phyloP scores from a whole-genome alignment of 331 rosid species.

The Malus hybrid region DNA sequence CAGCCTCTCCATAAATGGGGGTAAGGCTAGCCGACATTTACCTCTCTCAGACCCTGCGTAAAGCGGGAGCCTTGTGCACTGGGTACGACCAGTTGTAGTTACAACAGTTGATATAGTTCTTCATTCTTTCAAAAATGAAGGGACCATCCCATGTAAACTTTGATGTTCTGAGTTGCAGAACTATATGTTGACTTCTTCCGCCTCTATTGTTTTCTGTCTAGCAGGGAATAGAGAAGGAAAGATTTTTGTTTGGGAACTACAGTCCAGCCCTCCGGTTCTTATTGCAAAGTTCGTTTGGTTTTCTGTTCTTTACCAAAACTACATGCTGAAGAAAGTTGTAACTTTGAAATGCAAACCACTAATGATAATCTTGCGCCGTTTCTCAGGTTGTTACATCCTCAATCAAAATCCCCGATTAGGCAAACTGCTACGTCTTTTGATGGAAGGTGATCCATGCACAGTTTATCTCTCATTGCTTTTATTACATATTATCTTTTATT shows the following conservation, averaged over 20 bases:
- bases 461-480: background rate
- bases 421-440: constrained; percentile 90
- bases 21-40: too few relatives aligned
- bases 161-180: background rate
- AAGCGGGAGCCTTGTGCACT: too few relatives aligned
- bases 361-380: constrained; percentile 8
- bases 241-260: constrained; percentile 89
- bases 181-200: background rate
- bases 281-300: constrained; percentile 50
- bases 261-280: constrained; percentile 84
- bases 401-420: constrained; percentile 85
- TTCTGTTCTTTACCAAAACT: background rate
- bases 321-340: background rate
- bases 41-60: too few relatives aligned
- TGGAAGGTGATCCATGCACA: constrained; percentile 58
- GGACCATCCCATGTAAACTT: background rate
- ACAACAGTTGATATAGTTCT: background rate
- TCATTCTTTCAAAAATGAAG: background rate
- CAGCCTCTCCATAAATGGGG: too few relatives aligned
- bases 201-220: background rate
- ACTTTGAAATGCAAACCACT: background rate
- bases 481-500: background rate
- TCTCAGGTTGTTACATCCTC: constrained; percentile 70
- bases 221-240: constrained; percentile 92
- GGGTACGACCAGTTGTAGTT: background rate